phyloP scores from a whole-genome alignment of 257 asterid species.

The Linaria vulgaris region DNA sequence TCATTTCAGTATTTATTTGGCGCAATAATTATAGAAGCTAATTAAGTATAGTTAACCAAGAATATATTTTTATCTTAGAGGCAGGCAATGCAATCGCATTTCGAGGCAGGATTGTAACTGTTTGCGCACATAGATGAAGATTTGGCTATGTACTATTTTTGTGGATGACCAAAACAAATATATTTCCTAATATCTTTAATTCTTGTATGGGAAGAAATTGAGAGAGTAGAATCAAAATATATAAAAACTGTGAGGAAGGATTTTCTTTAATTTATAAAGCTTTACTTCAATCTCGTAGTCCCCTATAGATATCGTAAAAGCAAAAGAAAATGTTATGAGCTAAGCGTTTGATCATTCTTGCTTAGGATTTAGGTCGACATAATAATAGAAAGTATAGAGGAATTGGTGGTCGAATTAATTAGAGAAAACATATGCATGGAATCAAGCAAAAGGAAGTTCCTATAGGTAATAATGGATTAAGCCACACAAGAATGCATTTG shows the following conservation, averaged over 20 bases:
- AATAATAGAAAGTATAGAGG: background rate
- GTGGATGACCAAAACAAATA: no score
- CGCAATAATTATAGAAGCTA: no score
- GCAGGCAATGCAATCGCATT: constrained; percentile 5
- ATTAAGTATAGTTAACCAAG: background rate
- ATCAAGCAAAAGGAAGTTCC: constrained; percentile 19
- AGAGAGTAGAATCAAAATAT: no score
- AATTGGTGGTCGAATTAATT: background rate
- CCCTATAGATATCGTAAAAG: no score
- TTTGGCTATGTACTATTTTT: no score
- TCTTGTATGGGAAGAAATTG: no score
- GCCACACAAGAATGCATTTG: constrained; percentile 12
- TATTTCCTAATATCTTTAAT: no score
- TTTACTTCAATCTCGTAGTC: background rate
- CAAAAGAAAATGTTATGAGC: background rate
- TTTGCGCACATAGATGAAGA: no score
- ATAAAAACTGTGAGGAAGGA: background rate
- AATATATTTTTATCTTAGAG: constrained; percentile 2
- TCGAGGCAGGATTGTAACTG: background rate
- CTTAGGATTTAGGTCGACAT: background rate
- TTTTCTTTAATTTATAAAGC: background rate
- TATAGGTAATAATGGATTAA: constrained; percentile 10
- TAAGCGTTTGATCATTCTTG: constrained; percentile 12
- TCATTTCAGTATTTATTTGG: no score
- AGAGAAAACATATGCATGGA: constrained; percentile 22